Evolutionary conservation across 805 yeast genomes (phyloP).

Genomic region (Metschnikowia noctiluminum): DNA sequence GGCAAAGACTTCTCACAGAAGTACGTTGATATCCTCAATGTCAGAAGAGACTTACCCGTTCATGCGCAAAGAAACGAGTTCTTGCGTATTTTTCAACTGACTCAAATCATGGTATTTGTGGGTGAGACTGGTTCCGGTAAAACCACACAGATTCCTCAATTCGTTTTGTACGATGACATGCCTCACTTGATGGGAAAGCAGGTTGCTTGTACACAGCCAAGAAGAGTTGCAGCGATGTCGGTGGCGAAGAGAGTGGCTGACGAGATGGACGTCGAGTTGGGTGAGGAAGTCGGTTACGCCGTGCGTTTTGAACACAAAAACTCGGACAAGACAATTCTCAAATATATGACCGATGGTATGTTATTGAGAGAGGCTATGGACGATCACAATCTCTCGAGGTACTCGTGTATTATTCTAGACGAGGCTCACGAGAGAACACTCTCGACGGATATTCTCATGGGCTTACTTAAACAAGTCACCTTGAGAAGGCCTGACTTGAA

Average conservation of each 20-base stretch:
- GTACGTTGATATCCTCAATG: conserved; percentile 74
- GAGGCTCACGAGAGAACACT: conserved; percentile 98
- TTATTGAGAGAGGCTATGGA: conserved; percentile 95
- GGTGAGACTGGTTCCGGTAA: conserved; percentile 99
- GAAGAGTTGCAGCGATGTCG: conserved; percentile 99
- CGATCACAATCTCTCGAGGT: conserved; percentile 75
- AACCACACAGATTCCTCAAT: conserved; percentile 97
- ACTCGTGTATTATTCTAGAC: conserved; percentile 89
- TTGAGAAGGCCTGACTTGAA: conserved; percentile 82
- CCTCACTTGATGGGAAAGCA: conserved; percentile 81
- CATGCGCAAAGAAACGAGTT: conserved; percentile 92
- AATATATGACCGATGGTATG: conserved; percentile 99
- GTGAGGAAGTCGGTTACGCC: conserved; percentile 93
- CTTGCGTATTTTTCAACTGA: conserved; percentile 72
- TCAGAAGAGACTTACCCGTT: conserved; percentile 86
- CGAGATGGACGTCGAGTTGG: conserved; percentile 91
- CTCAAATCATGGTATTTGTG: conserved; percentile 95
- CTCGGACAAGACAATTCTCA: conserved; percentile 71
- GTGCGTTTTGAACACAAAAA: conserved; percentile 93
- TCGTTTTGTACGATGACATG: conserved; percentile 86
- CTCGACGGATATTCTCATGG: conserved; percentile 96
- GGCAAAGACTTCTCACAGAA: conserved; percentile 58
- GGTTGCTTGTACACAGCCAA: conserved; percentile 95
- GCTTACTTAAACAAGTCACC: conserved; percentile 80
- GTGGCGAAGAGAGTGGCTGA: conserved; percentile 97